phyloP scores from a whole-genome alignment of 2,329 filamentous ascomycete species.

The Botrytis aclada region DNA sequence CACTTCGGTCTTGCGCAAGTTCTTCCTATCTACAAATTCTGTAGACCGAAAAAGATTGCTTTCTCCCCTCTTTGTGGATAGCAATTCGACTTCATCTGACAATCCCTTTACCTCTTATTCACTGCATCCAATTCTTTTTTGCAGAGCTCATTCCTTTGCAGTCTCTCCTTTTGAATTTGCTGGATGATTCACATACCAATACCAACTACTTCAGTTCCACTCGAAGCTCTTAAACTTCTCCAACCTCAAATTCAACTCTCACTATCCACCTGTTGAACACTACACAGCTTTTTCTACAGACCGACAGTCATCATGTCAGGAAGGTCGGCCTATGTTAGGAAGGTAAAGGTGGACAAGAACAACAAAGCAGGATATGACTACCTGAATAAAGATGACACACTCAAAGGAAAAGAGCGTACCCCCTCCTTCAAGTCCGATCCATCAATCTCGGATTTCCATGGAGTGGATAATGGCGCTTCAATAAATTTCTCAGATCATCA shows the following conservation, averaged over 20 bases:
- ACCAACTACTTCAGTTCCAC: neutral
- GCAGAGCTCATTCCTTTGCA: neutral
- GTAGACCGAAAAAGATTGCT: neutral
- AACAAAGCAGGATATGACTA: constrained; percentile 16
- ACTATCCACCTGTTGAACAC: neutral
- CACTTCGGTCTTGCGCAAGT: neutral
- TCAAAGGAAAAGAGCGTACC: constrained; percentile 1
- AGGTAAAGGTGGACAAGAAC: constrained; percentile 50
- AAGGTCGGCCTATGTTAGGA: constrained; percentile 54
- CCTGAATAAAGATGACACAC: constrained; percentile 11
- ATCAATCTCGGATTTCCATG: neutral
- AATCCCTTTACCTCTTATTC: neutral
- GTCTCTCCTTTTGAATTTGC: neutral
- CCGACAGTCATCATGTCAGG: constrained; percentile 47
- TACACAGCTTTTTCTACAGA: neutral
- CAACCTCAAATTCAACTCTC: neutral
- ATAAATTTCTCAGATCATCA: constrained; percentile 2
- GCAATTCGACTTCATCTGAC: neutral
- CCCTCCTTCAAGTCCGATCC: constrained; percentile 13
- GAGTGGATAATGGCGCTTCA: neutral
- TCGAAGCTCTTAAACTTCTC: neutral
- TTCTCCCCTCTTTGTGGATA: neutral
- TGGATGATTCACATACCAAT: neutral
- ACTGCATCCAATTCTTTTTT: neutral
- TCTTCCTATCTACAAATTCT: neutral